phyloP scores from a whole-genome alignment of 1,139 yeast genomes.

The Magnusiomyces ingens region DNA sequence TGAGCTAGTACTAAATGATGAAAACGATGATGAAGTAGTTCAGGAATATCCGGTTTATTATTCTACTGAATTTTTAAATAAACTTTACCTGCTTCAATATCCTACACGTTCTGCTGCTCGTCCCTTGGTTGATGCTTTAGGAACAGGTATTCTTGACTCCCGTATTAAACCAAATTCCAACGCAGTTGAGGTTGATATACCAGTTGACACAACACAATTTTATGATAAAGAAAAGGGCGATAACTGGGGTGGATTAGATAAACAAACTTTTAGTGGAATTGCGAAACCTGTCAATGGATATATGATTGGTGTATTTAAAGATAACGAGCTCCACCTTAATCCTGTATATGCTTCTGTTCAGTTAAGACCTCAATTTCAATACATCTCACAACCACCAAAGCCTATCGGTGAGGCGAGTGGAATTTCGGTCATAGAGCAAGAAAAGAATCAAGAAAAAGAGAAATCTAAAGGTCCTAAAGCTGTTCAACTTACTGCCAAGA shows the following conservation, averaged over 20 bases:
- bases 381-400: constrained; percentile 41
- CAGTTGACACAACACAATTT: constrained; percentile 56
- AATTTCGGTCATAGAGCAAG: constrained; percentile 31
- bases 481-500: constrained; percentile 70
- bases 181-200: constrained; percentile 62
- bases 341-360: constrained; percentile 70
- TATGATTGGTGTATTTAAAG: constrained; percentile 45
- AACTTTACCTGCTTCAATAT: constrained; percentile 54
- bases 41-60: constrained; percentile 64
- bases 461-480: constrained; percentile 50
- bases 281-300: constrained; percentile 46
- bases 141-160: constrained; percentile 41
- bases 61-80: constrained; percentile 30
- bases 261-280: constrained; percentile 66
- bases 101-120: constrained; percentile 58
- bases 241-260: constrained; percentile 52
- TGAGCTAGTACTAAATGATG: constrained; percentile 8
- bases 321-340: constrained; percentile 51
- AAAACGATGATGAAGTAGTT: constrained; percentile 57
- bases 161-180: constrained; percentile 57
- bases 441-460: constrained; percentile 26
- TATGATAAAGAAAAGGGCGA: constrained; percentile 59
- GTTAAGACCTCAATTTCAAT: constrained; percentile 72
- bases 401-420: constrained; percentile 32
- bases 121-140: constrained; percentile 39